phyloP scores from a whole-genome alignment of 108 stramenopile species.

The Mayamaea pseudoterrestris region DNA sequence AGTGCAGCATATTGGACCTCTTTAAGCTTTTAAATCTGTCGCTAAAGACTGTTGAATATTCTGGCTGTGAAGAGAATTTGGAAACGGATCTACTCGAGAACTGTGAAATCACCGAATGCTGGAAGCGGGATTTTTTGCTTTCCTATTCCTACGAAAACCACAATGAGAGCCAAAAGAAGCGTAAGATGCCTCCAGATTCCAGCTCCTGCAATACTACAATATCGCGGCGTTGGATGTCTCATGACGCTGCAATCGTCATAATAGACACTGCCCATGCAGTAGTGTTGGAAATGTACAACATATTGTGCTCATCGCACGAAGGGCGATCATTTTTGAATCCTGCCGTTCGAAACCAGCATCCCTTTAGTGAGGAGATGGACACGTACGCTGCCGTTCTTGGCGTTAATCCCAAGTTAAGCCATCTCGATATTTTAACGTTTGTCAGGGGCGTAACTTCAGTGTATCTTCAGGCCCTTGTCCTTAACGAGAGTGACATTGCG shows the following conservation, averaged over 20 bases:
- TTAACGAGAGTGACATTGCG: slow-evolving; percentile 64
- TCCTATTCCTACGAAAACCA: background rate
- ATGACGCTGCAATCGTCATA: slow-evolving; percentile 66
- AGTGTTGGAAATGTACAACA: slow-evolving; percentile 49
- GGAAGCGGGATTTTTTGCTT: slow-evolving; percentile 6
- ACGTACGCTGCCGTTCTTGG: too few relatives aligned
- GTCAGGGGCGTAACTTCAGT: slow-evolving; percentile 73
- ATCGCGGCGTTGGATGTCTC: slow-evolving; percentile 66
- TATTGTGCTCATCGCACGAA: slow-evolving; percentile 35
- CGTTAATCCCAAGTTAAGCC: slow-evolving; percentile 27
- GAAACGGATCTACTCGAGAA: slow-evolving; percentile 9
- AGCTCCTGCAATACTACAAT: too few relatives aligned
- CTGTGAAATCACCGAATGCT: slow-evolving; percentile 5
- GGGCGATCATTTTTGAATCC: slow-evolving; percentile 26
- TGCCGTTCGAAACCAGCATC: too few relatives aligned
- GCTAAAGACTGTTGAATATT: slow-evolving; percentile 69
- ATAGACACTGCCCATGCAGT: slow-evolving; percentile 64
- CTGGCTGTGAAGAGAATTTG: slow-evolving; percentile 40
- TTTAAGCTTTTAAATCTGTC: slow-evolving; percentile 64
- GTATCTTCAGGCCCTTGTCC: slow-evolving; percentile 61
- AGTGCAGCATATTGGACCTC: slow-evolving; percentile 53
- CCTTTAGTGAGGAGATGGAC: slow-evolving; percentile 15
- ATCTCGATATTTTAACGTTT: slow-evolving; percentile 62
- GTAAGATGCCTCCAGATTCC: too few relatives aligned
- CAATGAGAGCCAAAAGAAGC: background rate